Conservation (phyloP, 805 yeast genomes). For the Ogataea paraovalis region DNA sequence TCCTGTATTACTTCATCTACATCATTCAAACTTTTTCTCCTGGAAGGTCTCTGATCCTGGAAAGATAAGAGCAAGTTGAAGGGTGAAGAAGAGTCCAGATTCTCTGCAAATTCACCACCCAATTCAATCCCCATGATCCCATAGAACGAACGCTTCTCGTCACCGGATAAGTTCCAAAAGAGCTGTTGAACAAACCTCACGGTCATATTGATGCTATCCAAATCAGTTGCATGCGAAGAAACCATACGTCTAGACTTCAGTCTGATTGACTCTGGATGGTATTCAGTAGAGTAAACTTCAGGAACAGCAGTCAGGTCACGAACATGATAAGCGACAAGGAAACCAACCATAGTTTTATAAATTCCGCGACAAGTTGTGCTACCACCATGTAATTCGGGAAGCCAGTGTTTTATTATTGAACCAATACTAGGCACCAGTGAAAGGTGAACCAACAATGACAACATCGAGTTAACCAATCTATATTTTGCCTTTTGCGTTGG, state of each 20-base stretch:
- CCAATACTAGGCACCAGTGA: background rate
- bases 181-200: background rate
- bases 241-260: background rate
- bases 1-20: background rate
- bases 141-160: constrained; percentile 1
- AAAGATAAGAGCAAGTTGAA: background rate
- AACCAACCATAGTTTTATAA: background rate
- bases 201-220: background rate
- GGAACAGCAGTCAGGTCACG: background rate
- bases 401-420: background rate
- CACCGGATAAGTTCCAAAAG: background rate
- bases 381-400: background rate
- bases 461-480: background rate
- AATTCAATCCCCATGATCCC: constrained; percentile 2
- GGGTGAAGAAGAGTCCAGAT: background rate
- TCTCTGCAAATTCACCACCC: constrained; percentile 1
- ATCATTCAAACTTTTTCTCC: background rate
- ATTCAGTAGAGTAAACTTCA: background rate
- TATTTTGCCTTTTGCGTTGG: background rate
- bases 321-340: background rate
- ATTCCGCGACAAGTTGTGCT: background rate
- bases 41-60: background rate
- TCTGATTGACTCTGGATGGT: background rate
- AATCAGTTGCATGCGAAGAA: background rate
- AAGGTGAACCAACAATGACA: background rate